Conservation (phyloP, 495 filamentous ascomycete genomes). For the Cercophora scortea region DNA sequence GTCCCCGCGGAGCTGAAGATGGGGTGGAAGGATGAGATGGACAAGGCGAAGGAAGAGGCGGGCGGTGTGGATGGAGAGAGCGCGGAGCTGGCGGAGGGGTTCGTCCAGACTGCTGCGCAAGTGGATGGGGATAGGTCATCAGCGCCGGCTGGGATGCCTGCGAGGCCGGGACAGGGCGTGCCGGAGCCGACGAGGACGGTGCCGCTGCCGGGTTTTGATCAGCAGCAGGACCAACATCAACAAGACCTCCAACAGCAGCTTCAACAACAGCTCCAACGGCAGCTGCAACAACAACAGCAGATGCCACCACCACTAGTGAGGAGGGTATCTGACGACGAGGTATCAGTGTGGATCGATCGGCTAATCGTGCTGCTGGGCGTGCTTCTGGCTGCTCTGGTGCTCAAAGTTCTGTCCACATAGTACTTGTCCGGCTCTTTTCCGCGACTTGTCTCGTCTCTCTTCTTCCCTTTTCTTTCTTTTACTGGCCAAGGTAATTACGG, state of each 20-base stretch:
- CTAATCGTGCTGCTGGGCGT: slow-evolving; percentile 47
- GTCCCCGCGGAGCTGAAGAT: slow-evolving; percentile 53
- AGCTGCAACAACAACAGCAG: not conserved
- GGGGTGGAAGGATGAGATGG: slow-evolving; percentile 47
- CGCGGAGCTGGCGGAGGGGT: slow-evolving; percentile 38
- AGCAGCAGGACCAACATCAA: not conserved
- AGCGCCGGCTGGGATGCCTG: slow-evolving; percentile 2
- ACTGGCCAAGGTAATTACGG: too few species aligned
- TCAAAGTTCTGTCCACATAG: slow-evolving; percentile 33
- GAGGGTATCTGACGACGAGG: slow-evolving; percentile 14
- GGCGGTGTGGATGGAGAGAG: slow-evolving; percentile 24
- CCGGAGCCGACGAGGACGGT: slow-evolving; percentile 30
- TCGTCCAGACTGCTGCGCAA: slow-evolving; percentile 32
- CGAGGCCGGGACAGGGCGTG: slow-evolving; percentile 18
- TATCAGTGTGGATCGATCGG: slow-evolving; percentile 55
- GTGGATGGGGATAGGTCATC: slow-evolving; percentile 7
- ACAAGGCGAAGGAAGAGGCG: slow-evolving; percentile 17
- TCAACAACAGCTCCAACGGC: slow-evolving; percentile 10
- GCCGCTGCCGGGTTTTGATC: slow-evolving; percentile 13
- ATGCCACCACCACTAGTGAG: not conserved
- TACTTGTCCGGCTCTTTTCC: too few species aligned
- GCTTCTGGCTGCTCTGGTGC: slow-evolving; percentile 42
- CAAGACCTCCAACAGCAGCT: slow-evolving; percentile 23
- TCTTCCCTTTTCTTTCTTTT: too few species aligned
- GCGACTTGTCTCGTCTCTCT: too few species aligned